These are phyloP conservation scores for Inga leiocalycina DNA, from an alignment of 306 rosid genomes.

Conservation along the genomic window DNA sequence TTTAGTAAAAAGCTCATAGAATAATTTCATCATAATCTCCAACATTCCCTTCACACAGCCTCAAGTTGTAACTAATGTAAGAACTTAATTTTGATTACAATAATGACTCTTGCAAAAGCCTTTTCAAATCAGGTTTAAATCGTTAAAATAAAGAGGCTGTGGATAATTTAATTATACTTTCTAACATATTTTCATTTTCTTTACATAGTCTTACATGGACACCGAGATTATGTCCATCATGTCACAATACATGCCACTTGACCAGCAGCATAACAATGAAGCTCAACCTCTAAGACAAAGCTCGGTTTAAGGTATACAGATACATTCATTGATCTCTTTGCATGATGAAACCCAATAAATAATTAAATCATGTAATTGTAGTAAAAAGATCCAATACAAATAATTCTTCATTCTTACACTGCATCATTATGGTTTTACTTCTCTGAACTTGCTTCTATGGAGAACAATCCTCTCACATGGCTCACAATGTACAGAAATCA, in stretches of 20 bases:
- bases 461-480: slow-evolving; percentile 22
- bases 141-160: not conserved
- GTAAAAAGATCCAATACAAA: not conserved
- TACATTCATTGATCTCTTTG: slow-evolving; percentile 13
- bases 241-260: slow-evolving; percentile 98
- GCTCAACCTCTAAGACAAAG: slow-evolving; percentile 63
- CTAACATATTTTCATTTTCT: not conserved
- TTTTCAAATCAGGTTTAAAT: not conserved
- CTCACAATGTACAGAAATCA: not conserved
- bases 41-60: not conserved
- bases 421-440: not conserved
- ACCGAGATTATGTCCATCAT: slow-evolving; percentile 95
- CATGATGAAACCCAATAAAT: not conserved
- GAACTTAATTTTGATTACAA: not conserved
- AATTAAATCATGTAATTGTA: not conserved
- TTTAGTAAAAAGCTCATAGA: not conserved
- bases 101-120: not conserved
- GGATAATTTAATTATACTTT: not conserved
- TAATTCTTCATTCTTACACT: not conserved
- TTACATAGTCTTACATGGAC: slow-evolving; percentile 88
- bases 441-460: slow-evolving; percentile 22
- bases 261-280: slow-evolving; percentile 66
- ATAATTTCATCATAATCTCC: not conserved
- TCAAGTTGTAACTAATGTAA: not conserved
- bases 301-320: slow-evolving; percentile 51